A percentile compares a stretch with the other conserved stretches of the same genome.
Evolutionary conservation across 2,329 filamentous ascomycete species (phyloP).

Genomic region (Fusarium sp.): DNA sequence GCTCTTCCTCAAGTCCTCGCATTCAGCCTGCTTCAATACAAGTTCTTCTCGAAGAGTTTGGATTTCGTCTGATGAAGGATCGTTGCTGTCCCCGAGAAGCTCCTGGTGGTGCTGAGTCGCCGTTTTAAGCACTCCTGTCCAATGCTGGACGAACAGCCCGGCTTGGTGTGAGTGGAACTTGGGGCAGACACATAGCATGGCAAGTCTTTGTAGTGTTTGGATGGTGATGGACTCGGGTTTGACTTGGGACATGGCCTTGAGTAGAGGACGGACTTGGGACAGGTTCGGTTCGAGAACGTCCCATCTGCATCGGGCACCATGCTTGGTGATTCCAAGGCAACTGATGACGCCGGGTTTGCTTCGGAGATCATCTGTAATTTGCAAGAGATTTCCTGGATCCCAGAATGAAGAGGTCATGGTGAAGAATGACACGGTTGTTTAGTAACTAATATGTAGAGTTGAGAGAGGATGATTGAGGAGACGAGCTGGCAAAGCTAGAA

Average conservation of each 20-base stretch:
- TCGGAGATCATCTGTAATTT: neutral
- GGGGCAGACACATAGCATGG: neutral
- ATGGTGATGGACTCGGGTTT: neutral
- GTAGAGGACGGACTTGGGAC: neutral
- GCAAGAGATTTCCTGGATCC: slow-evolving; percentile 9
- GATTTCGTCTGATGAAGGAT: too few species aligned
- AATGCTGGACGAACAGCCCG: neutral
- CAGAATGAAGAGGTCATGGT: neutral
- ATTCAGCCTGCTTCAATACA: neutral
- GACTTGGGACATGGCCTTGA: neutral
- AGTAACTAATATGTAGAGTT: neutral
- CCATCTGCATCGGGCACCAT: neutral
- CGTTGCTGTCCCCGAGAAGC: neutral
- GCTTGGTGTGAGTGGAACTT: neutral
- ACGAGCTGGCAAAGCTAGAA: too few species aligned
- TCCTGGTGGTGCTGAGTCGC: neutral
- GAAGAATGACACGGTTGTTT: too few species aligned
- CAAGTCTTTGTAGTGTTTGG: neutral
- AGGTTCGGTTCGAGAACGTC: neutral
- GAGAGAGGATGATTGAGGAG: neutral
- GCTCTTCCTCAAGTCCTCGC: neutral
- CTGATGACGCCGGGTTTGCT: neutral
- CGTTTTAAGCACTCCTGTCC: neutral
- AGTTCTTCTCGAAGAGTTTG: neutral
- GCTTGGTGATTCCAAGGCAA: neutral